Percentiles rank a stretch among this genome's conserved stretches.
These are phyloP conservation scores for Tuber indicum DNA, from an alignment of 495 filamentous ascomycete genomes.

Conservation along the genomic window DNA sequence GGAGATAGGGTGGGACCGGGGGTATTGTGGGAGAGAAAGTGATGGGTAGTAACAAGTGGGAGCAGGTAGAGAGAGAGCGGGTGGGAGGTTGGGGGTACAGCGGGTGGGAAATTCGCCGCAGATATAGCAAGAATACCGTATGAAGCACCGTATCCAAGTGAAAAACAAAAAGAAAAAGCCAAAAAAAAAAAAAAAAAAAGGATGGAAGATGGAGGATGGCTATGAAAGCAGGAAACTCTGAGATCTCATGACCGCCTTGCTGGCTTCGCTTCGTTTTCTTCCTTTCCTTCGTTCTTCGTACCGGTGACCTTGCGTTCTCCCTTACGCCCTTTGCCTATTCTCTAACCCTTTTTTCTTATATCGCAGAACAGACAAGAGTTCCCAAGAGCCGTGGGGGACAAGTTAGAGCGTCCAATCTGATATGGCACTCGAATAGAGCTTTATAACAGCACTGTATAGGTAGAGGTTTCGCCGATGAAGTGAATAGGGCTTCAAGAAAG, in stretches of 20 bases:
- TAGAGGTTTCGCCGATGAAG: neutral
- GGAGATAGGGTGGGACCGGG: conserved; percentile 2
- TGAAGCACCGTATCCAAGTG: neutral
- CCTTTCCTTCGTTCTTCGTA: conserved; percentile 12
- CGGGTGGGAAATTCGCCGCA: conserved; percentile 10
- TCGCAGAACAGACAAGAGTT: neutral
- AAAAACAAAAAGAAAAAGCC: neutral
- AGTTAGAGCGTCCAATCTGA: neutral
- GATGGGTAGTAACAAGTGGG: conserved; percentile 10
- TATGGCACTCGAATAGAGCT: neutral
- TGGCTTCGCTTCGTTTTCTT: conserved; percentile 11
- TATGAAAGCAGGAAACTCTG: neutral
- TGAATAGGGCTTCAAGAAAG: neutral
- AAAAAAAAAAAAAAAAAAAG: neutral
- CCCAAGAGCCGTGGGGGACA: neutral
- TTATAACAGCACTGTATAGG: neutral
- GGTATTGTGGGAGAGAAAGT: conserved; percentile 10
- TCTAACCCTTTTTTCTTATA: neutral
- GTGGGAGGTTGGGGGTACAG: conserved; percentile 15
- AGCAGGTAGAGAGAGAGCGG: conserved; percentile 6
- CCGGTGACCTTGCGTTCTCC: conserved; percentile 1
- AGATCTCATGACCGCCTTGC: conserved; percentile 36
- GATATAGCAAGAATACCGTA: neutral
- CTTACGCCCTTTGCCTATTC: neutral
- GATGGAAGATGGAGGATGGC: neutral